These are phyloP conservation scores for Yamadazyma diddensiae DNA, from an alignment of 1,139 yeast genomes.

Conservation along the genomic window DNA sequence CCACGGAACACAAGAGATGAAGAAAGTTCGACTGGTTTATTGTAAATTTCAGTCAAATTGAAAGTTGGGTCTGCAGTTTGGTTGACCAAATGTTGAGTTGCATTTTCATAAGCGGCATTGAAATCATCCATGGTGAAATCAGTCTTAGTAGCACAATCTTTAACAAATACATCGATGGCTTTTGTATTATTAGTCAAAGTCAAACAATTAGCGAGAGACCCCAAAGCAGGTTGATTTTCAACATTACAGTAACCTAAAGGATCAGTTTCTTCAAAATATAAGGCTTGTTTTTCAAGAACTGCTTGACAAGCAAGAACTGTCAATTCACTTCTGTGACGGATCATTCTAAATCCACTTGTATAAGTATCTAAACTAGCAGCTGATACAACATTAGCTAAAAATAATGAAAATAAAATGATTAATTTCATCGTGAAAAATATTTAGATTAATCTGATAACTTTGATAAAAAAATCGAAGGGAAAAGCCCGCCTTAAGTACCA, in stretches of 20 bases:
- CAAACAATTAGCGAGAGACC: slow-evolving; percentile 37
- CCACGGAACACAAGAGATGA: slow-evolving; percentile 26
- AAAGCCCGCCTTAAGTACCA: neutral
- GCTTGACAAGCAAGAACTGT: slow-evolving; percentile 27
- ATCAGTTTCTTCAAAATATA: slow-evolving; percentile 26
- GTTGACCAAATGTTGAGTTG: slow-evolving; percentile 27
- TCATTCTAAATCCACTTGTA: slow-evolving; percentile 13
- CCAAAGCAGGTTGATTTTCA: slow-evolving; percentile 36
- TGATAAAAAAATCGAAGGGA: neutral
- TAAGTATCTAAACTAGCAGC: slow-evolving; percentile 5
- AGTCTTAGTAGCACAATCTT: slow-evolving; percentile 12
- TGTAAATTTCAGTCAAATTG: slow-evolving; percentile 24
- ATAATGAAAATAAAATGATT: neutral
- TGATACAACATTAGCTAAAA: neutral
- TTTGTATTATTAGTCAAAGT: slow-evolving; percentile 21
- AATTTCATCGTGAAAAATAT: slow-evolving; percentile 2
- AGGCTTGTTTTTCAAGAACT: slow-evolving; percentile 23
- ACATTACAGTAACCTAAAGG: slow-evolving; percentile 28
- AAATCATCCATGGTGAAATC: slow-evolving; percentile 27
- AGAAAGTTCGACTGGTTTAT: slow-evolving; percentile 27
- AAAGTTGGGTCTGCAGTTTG: slow-evolving; percentile 27
- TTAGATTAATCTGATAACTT: slow-evolving; percentile 1
- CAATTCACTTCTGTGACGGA: slow-evolving; percentile 16
- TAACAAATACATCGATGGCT: slow-evolving; percentile 26
- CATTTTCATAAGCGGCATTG: slow-evolving; percentile 34